Percentiles rank a stretch among this genome's conserved stretches.
Conservation (phyloP, 257 asterid species). For the Echites panduratus region DNA sequence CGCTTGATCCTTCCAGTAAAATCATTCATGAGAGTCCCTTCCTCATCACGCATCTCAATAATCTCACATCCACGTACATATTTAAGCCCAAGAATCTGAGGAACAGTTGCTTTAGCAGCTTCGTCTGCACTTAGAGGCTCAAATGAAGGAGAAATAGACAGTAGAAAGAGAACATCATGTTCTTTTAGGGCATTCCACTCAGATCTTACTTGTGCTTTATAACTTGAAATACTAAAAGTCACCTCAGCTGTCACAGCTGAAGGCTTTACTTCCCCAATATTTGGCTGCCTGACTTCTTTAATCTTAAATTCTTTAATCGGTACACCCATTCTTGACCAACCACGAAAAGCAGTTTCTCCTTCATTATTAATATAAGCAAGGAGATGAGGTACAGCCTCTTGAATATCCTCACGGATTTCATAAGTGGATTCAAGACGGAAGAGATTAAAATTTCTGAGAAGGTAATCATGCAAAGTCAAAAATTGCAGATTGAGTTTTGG, state of each 20-base stretch:
- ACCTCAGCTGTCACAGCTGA: slow-evolving; percentile 84
- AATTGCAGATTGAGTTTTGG: slow-evolving; percentile 97
- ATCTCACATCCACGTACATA: slow-evolving; percentile 98
- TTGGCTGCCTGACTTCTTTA: slow-evolving; percentile 79
- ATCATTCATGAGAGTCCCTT: slow-evolving; percentile 96
- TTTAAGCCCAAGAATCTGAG: slow-evolving; percentile 91
- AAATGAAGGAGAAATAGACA: slow-evolving; percentile 78
- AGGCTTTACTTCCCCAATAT: slow-evolving; percentile 97
- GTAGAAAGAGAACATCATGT: slow-evolving; percentile 91
- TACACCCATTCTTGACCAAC: slow-evolving; percentile 99
- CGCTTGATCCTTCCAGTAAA: slow-evolving; percentile 93
- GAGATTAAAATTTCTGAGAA: slow-evolving; percentile 93
- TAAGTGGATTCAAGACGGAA: slow-evolving; percentile 98
- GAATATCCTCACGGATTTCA: slow-evolving; percentile 98
- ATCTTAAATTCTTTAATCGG: slow-evolving; percentile 83
- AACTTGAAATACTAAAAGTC: slow-evolving; percentile 89
- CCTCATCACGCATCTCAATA: slow-evolving; percentile 93
- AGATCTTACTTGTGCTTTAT: slow-evolving; percentile 90
- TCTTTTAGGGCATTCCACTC: slow-evolving; percentile 98
- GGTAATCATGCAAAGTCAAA: slow-evolving; percentile 93
- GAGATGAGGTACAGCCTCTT: slow-evolving; percentile 98
- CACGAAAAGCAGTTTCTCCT: slow-evolving; percentile 98
- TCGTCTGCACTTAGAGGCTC: slow-evolving; percentile 92
- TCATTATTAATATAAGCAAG: slow-evolving; percentile 78
- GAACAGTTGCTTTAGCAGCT: slow-evolving; percentile 80